A percentile compares a stretch with the other conserved stretches of the same genome.
These are phyloP conservation scores for Anisodus acutangulus DNA, from an alignment of 257 asterid genomes.

Conservation along the genomic window DNA sequence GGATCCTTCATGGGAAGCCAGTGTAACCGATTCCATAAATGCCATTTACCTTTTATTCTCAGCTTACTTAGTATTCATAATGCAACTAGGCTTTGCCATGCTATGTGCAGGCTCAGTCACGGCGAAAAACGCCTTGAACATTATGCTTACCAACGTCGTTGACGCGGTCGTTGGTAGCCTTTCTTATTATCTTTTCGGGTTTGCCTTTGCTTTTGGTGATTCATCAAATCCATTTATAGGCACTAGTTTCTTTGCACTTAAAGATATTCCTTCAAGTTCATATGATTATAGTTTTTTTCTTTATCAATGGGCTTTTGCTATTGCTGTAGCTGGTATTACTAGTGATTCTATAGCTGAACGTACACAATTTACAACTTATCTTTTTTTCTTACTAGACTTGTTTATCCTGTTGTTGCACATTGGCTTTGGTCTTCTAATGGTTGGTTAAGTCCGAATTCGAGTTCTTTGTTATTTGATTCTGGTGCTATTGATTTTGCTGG, in stretches of 20 bases:
- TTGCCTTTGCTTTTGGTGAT: constrained; percentile 64
- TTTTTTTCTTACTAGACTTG: constrained; percentile 81
- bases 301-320: constrained; percentile 94
- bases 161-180: constrained; percentile 94
- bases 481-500: constrained; percentile 95
- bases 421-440: constrained; percentile 90
- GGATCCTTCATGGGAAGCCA: constrained; percentile 70
- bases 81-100: constrained; percentile 97
- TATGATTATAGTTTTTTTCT: constrained; percentile 66
- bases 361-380: constrained; percentile 78
- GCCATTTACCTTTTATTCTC: constrained; percentile 82
- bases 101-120: constrained; percentile 95
- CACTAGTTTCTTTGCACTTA: constrained; percentile 65
- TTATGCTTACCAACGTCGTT: constrained; percentile 92
- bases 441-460: constrained; percentile 72
- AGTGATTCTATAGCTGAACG: constrained; percentile 89
- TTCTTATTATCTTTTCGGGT: constrained; percentile 50
- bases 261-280: constrained; percentile 47
- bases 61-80: constrained; percentile 81
- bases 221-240: constrained; percentile 93
- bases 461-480: constrained; percentile 59
- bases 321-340: constrained; percentile 92
- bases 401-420: constrained; percentile 85
- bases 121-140: constrained; percentile 87
- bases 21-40: constrained; percentile 68